phyloP scores from a whole-genome alignment of 768 basidiomycete species.

The Mycena floridula region DNA sequence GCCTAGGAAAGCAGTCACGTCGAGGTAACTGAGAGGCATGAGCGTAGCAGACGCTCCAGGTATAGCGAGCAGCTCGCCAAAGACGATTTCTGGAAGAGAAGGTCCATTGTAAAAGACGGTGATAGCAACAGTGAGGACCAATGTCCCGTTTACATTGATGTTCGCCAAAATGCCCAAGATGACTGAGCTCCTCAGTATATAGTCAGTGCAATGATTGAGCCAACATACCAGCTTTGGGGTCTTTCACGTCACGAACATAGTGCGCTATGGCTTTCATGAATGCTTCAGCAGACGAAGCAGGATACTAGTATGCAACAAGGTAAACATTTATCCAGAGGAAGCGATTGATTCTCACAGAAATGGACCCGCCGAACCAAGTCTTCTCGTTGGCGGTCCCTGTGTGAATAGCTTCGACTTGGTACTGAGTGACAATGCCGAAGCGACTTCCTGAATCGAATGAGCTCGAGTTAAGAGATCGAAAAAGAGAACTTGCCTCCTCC shows the following conservation, averaged over 20 bases:
- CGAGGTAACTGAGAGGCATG: slow-evolving; percentile 27
- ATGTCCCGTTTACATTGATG: no score
- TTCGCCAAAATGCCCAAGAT: no score
- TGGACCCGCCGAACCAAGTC: slow-evolving; percentile 31
- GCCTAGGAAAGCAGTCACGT: slow-evolving; percentile 24
- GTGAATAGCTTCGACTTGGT: slow-evolving; percentile 31
- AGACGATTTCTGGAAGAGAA: slow-evolving; percentile 25
- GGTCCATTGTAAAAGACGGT: slow-evolving; percentile 35
- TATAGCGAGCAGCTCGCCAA: slow-evolving; percentile 32
- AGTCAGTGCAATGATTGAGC: no score
- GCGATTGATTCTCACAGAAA: slow-evolving; percentile 26
- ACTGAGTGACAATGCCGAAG: slow-evolving; percentile 40
- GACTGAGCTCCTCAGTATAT: no score
- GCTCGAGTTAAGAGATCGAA: no score
- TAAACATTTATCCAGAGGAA: no score
- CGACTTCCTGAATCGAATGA: no score
- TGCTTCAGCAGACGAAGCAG: slow-evolving; percentile 31
- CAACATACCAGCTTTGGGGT: slow-evolving; percentile 34
- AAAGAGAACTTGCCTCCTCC: no score
- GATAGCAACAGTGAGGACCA: no score
- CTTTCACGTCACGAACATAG: slow-evolving; percentile 27
- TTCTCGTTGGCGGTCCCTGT: slow-evolving; percentile 31
- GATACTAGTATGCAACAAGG: no score
- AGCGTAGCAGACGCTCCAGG: slow-evolving; percentile 22
- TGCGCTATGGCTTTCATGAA: slow-evolving; percentile 30